Base-by-base conservation (phyloP, 2,329 filamentous ascomycete species). In the Paecilomyces formosus region DNA sequence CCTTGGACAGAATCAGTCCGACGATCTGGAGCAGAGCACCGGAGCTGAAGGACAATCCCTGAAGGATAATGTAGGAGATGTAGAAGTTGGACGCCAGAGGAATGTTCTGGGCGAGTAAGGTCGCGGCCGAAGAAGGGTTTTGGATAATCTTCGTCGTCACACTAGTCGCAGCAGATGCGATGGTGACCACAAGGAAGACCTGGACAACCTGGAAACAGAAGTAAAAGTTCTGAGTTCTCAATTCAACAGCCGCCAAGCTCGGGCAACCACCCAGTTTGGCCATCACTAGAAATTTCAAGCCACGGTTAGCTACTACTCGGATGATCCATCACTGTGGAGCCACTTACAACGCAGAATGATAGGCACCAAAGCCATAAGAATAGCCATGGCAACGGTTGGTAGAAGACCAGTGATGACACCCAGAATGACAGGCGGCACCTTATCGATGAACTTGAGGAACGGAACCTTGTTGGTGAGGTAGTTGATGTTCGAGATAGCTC, bases 1-100 rank as follows among this genome's bases (percentile, higher is more conserved):
- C 70, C 55, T 85, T 85, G 69, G 88, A 89, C 30, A 95, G 74
- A 53, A 92, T 74, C 55, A 97, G 81, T 15, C 91, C 90, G 21
- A 76, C 79, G 53, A 89, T 82, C 65, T 95, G 90, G 2, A 95
- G 80, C 4, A 97, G 74, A 1, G 89, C 83, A 53, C 87, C 84
- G 0, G 90, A 83, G 3, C 91, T 88, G 61, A 93, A 86, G 1
- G 87, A 88, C 59, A 97, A 74, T 33, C 93, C 95, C 74, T 97
- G 94, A 2, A 99, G 84, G 31, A 97, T 85, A 64, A 99, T 95
- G 76, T 97, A 99, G 0, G 88, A 90, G 21, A 97, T 87, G 74
- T 97, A 99, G 70, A 97, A 95, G 76, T 96, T 97, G 61, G 92
- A 92, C 0, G 91, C 87, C 58, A 84, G 87, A 18, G 94, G 94